Evolutionary conservation across 495 filamentous ascomycete species (phyloP).

Genomic region (Penicillium manginii): DNA sequence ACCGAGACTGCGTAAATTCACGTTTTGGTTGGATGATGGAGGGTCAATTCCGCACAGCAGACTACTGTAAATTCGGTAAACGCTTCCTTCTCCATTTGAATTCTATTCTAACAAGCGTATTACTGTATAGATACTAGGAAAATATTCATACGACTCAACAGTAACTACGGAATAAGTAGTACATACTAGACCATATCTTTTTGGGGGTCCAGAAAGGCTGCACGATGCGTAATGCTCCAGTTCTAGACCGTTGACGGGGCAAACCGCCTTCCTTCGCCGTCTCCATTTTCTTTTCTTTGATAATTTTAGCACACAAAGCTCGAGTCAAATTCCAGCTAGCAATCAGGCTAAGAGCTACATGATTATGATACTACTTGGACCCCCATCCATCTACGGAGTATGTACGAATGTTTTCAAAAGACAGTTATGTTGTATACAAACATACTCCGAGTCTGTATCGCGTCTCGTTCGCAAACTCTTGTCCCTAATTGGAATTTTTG

Average conservation of each 20-base stretch:
- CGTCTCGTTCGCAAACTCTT: too few species aligned
- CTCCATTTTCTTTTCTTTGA: slow-evolving; percentile 1
- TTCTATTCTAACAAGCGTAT: too few species aligned
- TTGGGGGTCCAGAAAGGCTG: not conserved
- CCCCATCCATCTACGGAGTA: too few species aligned
- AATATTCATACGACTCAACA: too few species aligned
- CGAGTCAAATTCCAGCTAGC: not conserved
- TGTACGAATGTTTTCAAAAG: too few species aligned
- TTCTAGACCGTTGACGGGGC: slow-evolving; percentile 16
- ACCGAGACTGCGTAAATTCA: slow-evolving; percentile 18
- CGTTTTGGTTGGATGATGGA: not conserved
- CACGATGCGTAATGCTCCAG: not conserved
- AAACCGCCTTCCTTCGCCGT: not conserved
- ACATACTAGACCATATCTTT: too few species aligned
- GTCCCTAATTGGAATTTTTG: too few species aligned
- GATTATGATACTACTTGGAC: too few species aligned
- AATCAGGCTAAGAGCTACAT: not conserved
- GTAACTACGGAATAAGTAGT: not conserved
- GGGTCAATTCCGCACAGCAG: slow-evolving; percentile 4
- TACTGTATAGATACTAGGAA: too few species aligned
- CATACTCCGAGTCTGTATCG: too few species aligned
- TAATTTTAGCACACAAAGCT: not conserved
- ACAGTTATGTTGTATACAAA: too few species aligned
- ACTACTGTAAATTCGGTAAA: slow-evolving; percentile 4
- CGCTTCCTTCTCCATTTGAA: too few species aligned